Conservation (phyloP, 2,329 filamentous ascomycete species). For the Claviceps citrina region DNA sequence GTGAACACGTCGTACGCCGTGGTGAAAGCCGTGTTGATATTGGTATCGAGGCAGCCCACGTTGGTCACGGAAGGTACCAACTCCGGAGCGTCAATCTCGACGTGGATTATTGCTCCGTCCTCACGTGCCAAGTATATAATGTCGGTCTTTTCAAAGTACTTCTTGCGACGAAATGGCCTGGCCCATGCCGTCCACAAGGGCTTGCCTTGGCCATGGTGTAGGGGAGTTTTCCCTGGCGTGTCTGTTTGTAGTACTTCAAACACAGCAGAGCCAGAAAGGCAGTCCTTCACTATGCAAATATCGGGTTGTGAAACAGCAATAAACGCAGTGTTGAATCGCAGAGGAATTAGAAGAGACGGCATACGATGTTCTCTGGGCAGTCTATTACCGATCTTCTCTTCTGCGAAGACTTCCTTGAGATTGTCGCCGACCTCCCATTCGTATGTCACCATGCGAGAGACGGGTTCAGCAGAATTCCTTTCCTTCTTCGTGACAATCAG, state of each 20-base stretch:
- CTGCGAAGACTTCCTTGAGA: slow-evolving; percentile 28
- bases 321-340: slow-evolving; percentile 56
- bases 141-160: slow-evolving; percentile 51
- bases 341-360: slow-evolving; percentile 56
- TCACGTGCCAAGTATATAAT: slow-evolving; percentile 77
- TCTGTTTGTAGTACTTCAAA: slow-evolving; percentile 31
- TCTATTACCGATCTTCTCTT: slow-evolving; percentile 33
- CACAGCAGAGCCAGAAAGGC: slow-evolving; percentile 34
- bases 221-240: slow-evolving; percentile 24
- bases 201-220: slow-evolving; percentile 29
- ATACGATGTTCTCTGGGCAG: slow-evolving; percentile 38
- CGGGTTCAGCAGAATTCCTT: slow-evolving; percentile 9
- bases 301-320: slow-evolving; percentile 47
- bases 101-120: slow-evolving; percentile 63
- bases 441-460: slow-evolving; percentile 39
- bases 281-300: slow-evolving; percentile 40
- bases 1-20: slow-evolving; percentile 51
- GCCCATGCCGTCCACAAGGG: slow-evolving; percentile 78
- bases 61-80: slow-evolving; percentile 39
- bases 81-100: slow-evolving; percentile 48
- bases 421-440: slow-evolving; percentile 43
- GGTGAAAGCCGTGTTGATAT: slow-evolving; percentile 70
- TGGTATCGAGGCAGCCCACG: slow-evolving; percentile 51
- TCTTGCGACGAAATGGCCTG: slow-evolving; percentile 51
- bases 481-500: slow-evolving; percentile 40